Percentiles rank a stretch among this genome's conserved stretches.
Conservation (phyloP, 306 rosid species). For the Cucumis melo region DNA sequence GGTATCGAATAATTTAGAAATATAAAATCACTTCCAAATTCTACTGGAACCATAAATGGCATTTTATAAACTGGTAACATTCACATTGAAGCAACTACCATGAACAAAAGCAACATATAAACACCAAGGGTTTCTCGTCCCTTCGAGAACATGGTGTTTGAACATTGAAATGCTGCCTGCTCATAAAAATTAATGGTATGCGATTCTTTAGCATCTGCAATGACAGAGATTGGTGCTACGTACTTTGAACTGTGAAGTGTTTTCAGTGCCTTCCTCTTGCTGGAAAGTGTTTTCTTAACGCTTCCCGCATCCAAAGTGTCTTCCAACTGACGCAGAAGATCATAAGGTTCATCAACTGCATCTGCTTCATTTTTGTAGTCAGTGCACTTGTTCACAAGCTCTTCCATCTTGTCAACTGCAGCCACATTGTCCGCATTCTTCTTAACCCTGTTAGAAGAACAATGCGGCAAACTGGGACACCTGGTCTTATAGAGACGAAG, state of each 20-base stretch:
- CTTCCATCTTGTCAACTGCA: neutral
- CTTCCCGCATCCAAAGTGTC: conserved; percentile 18
- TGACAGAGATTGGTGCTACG: neutral
- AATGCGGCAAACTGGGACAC: neutral
- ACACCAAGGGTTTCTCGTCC: neutral
- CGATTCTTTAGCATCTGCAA: neutral
- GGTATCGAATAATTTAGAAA: neutral
- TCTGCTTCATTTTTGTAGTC: conserved; percentile 19
- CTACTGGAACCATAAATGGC: neutral
- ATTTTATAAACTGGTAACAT: neutral
- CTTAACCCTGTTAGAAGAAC: conserved; percentile 35
- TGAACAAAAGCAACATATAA: neutral
- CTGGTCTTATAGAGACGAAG: neutral
- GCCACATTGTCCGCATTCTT: conserved; percentile 27
- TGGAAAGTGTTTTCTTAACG: conserved; percentile 20
- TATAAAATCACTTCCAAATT: neutral
- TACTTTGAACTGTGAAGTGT: conserved; percentile 54
- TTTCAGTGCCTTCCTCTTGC: conserved; percentile 58
- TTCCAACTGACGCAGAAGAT: conserved; percentile 9
- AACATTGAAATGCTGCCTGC: neutral
- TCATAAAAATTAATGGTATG: neutral
- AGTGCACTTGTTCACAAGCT: conserved; percentile 11
- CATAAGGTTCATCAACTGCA: conserved; percentile 17
- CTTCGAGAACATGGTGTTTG: neutral
- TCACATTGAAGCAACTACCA: neutral